Evolutionary conservation across 2,329 filamentous ascomycete genomes (phyloP), one percentile per base, ranked within the genome.

Genomic region (Tolypocladium endophyticum): DNA sequence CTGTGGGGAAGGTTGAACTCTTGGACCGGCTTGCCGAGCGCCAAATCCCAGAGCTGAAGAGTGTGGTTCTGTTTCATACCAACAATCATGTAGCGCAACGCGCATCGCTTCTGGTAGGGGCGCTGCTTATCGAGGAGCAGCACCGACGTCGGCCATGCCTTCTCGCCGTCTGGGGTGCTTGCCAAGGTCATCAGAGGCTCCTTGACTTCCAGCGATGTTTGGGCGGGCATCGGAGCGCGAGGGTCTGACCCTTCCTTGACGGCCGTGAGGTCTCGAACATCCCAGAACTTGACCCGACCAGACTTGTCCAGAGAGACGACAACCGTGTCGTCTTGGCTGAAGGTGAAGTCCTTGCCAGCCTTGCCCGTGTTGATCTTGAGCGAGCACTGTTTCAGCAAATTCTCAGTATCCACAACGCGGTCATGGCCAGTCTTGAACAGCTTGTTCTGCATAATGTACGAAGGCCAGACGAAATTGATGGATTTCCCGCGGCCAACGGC

Each of bases 31-130:
- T 97, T 97, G 65, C 89, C 89, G 39, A 99, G 86, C 50, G 90
- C 92, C 70, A 99, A 86, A 78, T 99, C 94, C 95, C 94, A 99
- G 53, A 99, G 85, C 79, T 99, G 95, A 63, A 99, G 85, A 59
- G 93, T 95, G 77, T 99, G 94, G 75, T 99, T 99, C 74, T 99
- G 94, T 79, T 97, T 97, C 85, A 97, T 91, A 68, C 94, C 94
- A 63, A 99, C 90, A 71, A 99, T 87, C 78, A 99, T 88, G 77
- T 99, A 99, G 62, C 94, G 87, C 63, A 97, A 81, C 55, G 95
- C 92, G 69, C 89, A 88, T 61, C 89, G 88, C 77, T 94, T 96
- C 76, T 87, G 85, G 75, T 95, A 97, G 54, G 94, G 92, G 63
- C 92, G 89, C 74, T 92, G 86, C 80, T 97, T 99, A 77, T 99